phyloP scores from a whole-genome alignment of 495 filamentous ascomycete genomes.

The Platismatia glauca region DNA sequence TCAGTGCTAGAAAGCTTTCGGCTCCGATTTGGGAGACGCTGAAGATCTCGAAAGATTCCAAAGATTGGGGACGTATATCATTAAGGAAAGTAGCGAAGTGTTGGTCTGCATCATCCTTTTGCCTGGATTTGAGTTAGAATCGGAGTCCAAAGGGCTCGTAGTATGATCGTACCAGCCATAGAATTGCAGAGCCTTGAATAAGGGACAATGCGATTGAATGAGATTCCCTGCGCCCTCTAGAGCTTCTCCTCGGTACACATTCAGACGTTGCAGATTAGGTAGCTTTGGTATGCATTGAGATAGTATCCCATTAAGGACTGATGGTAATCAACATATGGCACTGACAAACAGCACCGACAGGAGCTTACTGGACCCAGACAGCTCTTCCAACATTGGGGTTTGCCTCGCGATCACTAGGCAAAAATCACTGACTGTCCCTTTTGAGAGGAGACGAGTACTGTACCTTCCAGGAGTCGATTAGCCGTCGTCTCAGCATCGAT shows the following conservation, averaged over 20 bases:
- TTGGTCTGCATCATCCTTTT: conserved; percentile 36
- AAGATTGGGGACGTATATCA: conserved; percentile 46
- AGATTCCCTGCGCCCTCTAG: conserved; percentile 44
- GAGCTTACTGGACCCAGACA: conserved; percentile 38
- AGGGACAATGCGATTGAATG: conserved; percentile 50
- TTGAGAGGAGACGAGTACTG: not conserved
- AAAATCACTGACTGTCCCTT: not conserved
- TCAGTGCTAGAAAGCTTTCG: conserved; percentile 51
- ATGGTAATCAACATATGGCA: conserved; percentile 20
- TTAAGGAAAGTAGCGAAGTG: conserved; percentile 51
- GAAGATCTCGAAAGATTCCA: conserved; percentile 51
- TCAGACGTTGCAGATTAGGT: conserved; percentile 39
- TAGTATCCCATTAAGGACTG: conserved; percentile 24
- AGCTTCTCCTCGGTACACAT: conserved; percentile 48
- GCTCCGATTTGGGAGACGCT: conserved; percentile 41
- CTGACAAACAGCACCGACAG: conserved; percentile 24
- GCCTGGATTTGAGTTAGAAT: conserved; percentile 20
- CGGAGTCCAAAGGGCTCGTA: not conserved
- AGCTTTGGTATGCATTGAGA: conserved; percentile 38
- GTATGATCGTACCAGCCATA: conserved; percentile 38
- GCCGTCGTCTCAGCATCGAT: conserved; percentile 27
- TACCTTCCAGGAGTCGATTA: conserved; percentile 36
- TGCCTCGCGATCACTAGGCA: conserved; percentile 39
- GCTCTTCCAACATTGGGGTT: conserved; percentile 44
- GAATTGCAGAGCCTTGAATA: conserved; percentile 52